Percentiles rank a stretch among this genome's conserved stretches.
Conservation (phyloP, 2,329 filamentous ascomycete genomes). For the Amesomyces nigricolor region DNA sequence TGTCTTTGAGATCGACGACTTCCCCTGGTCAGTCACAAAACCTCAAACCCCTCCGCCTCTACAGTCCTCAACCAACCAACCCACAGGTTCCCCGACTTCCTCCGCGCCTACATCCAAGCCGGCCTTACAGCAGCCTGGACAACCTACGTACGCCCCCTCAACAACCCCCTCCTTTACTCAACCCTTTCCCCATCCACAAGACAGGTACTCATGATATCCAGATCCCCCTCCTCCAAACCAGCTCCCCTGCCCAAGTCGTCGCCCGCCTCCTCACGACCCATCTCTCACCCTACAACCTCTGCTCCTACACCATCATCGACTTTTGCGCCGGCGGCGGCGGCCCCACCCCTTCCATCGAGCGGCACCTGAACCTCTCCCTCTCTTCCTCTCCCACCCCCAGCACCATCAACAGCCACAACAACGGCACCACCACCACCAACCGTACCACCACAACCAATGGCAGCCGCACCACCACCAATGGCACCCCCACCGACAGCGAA, state of each 20-base stretch:
- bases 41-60: background rate
- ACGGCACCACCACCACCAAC: background rate
- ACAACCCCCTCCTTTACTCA: too few relatives aligned
- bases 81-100: slow-evolving; percentile 58
- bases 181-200: too few relatives aligned
- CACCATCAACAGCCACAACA: background rate
- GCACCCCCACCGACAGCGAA: background rate
- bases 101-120: slow-evolving; percentile 60
- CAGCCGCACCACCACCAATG: background rate
- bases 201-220: too few relatives aligned
- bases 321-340: slow-evolving; percentile 72
- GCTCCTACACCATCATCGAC: slow-evolving; percentile 61
- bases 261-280: slow-evolving; percentile 49
- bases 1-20: slow-evolving; percentile 63
- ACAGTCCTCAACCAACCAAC: background rate
- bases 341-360: slow-evolving; percentile 60
- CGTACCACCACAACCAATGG: too few relatives aligned
- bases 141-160: slow-evolving; percentile 39
- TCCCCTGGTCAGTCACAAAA: slow-evolving; percentile 48
- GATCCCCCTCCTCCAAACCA: slow-evolving; percentile 49
- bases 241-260: slow-evolving; percentile 56
- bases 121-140: slow-evolving; percentile 61
- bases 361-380: slow-evolving; percentile 47
- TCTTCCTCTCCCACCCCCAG: slow-evolving; percentile 20
- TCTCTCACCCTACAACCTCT: slow-evolving; percentile 37